A percentile compares a stretch with the other conserved stretches of the same genome.
Conservation (phyloP, 805 yeast species). For the Yamadazyma paraphyllophila region DNA sequence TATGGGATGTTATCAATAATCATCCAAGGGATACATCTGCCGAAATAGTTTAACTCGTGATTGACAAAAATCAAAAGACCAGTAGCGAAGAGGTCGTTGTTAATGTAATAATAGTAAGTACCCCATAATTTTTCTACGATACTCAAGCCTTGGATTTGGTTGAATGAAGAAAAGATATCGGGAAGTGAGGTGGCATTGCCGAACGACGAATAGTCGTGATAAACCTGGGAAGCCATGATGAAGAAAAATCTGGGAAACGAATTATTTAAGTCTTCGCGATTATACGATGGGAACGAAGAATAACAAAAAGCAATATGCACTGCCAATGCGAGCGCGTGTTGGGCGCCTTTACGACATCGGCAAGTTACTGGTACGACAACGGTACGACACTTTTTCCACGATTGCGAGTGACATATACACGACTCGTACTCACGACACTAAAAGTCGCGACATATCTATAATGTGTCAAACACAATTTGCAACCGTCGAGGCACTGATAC, state of each 20-base stretch:
- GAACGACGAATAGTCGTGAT: conserved; percentile 34
- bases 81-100: conserved; percentile 56
- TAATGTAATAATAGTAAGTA: conserved; percentile 52
- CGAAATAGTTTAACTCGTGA: conserved; percentile 58
- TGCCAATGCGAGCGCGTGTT: neutral
- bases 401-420: too few relatives aligned
- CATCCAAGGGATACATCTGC: conserved; percentile 59
- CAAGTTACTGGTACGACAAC: too few relatives aligned
- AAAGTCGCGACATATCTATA: too few relatives aligned
- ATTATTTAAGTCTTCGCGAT: neutral
- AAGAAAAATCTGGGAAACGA: neutral
- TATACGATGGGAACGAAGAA: neutral
- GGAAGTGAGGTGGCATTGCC: conserved; percentile 26
- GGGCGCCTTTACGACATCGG: neutral
- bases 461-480: too few relatives aligned
- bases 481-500: too few relatives aligned
- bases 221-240: conserved; percentile 19
- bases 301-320: neutral
- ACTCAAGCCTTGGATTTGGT: conserved; percentile 28
- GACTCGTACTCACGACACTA: too few relatives aligned
- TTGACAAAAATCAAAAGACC: conserved; percentile 54
- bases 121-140: conserved; percentile 51
- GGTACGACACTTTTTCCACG: too few relatives aligned
- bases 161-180: conserved; percentile 29
- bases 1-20: conserved; percentile 52